Conservation (phyloP, 108 stramenopile species). For the Pseudonitzschia delicatissima region DNA sequence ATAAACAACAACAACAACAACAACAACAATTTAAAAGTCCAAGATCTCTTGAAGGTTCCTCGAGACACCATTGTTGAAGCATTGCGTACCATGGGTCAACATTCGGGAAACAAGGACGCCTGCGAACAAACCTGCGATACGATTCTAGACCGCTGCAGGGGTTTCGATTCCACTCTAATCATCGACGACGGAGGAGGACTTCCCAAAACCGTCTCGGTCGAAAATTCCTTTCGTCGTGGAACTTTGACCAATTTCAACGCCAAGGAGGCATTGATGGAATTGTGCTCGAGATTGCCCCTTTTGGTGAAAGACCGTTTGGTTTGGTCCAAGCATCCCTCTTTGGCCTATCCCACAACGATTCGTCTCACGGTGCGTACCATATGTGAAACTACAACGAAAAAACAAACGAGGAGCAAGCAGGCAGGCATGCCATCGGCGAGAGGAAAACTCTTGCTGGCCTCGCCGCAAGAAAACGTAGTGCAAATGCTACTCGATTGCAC, state of each 20-base stretch:
- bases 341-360: slow-evolving; percentile 46
- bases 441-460: background rate
- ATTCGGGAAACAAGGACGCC: background rate
- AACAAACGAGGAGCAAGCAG: slow-evolving; percentile 48
- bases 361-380: slow-evolving; percentile 44
- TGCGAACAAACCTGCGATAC: slow-evolving; percentile 21
- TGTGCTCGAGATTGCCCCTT: slow-evolving; percentile 35
- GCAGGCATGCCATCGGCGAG: background rate
- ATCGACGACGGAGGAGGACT: slow-evolving; percentile 49
- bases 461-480: background rate
- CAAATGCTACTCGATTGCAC: background rate
- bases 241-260: slow-evolving; percentile 27
- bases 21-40: background rate
- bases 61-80: background rate
- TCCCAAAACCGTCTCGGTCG: slow-evolving; percentile 53
- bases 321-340: slow-evolving; percentile 25
- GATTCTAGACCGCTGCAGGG: slow-evolving; percentile 41
- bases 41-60: background rate
- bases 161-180: slow-evolving; percentile 34
- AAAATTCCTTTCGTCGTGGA: slow-evolving; percentile 57
- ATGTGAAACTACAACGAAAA: slow-evolving; percentile 35
- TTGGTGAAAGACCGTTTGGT: slow-evolving; percentile 36
- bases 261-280: slow-evolving; percentile 17
- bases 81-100: background rate
- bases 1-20: background rate